Conservation (phyloP, 306 rosid species). For the Spatholobus suberectus region DNA sequence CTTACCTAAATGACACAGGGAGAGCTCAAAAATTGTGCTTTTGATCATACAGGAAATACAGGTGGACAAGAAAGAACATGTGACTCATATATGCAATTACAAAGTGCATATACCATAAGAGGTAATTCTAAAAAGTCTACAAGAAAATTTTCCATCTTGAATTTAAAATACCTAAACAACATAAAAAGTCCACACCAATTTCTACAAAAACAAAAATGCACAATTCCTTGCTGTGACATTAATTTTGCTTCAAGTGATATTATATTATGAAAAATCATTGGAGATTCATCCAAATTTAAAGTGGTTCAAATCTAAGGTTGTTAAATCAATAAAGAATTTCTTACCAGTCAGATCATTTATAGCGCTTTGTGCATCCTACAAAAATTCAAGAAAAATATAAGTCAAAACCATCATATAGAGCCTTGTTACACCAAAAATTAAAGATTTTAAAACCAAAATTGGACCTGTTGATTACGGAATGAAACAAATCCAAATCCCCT, state of each 20-base stretch:
- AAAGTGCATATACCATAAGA: neutral
- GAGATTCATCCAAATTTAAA: neutral
- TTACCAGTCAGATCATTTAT: conserved; percentile 97
- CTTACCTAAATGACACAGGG: conserved; percentile 63
- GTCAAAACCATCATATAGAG: conserved; percentile 31
- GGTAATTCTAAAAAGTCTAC: neutral
- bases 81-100: neutral
- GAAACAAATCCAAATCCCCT: conserved; percentile 99
- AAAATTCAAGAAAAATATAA: neutral
- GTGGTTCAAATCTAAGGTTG: conserved; percentile 3
- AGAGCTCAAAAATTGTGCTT: neutral
- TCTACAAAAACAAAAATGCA: neutral
- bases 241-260: conserved; percentile 3
- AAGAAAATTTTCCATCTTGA: neutral
- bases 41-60: neutral
- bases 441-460: conserved; percentile 8
- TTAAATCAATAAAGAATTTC: conserved; percentile 31
- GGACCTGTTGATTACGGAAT: conserved; percentile 89
- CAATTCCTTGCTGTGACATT: neutral
- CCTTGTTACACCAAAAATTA: neutral
- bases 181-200: neutral
- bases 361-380: conserved; percentile 96
- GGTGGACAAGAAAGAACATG: neutral
- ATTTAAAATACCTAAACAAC: neutral
- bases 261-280: neutral